A percentile compares a stretch with the other conserved stretches of the same genome.
These are phyloP conservation scores for Penicillium polonicum DNA, from an alignment of 2,329 filamentous ascomycete genomes.

Conservation along the genomic window DNA sequence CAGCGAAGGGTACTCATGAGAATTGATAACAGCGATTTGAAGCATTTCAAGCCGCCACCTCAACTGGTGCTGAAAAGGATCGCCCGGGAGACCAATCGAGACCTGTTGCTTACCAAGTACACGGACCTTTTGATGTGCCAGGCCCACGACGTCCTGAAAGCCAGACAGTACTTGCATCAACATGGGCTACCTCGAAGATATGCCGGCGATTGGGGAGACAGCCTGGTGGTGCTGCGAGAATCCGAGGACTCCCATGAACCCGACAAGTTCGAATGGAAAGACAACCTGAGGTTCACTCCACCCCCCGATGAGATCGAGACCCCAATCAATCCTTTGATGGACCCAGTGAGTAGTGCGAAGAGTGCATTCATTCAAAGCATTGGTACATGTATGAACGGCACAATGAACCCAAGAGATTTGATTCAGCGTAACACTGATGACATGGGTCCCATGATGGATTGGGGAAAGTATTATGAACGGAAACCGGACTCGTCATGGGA, in stretches of 20 bases:
- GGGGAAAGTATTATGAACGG: slow-evolving; percentile 5
- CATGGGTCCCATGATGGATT: not conserved
- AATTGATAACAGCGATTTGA: slow-evolving; percentile 34
- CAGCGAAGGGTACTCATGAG: slow-evolving; percentile 34
- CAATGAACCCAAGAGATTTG: not conserved
- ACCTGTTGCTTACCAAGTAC: not conserved
- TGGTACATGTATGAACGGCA: not conserved
- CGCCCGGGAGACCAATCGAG: slow-evolving; percentile 20
- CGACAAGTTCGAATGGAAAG: slow-evolving; percentile 21
- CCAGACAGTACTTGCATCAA: slow-evolving; percentile 33
- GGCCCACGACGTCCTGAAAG: slow-evolving; percentile 31
- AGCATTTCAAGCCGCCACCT: slow-evolving; percentile 23
- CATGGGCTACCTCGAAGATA: slow-evolving; percentile 28
- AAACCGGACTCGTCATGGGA: not conserved
- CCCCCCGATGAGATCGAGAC: not conserved
- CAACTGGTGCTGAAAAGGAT: slow-evolving; percentile 31
- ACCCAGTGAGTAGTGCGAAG: not conserved
- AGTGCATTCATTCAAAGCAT: not conserved
- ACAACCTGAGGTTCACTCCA: slow-evolving; percentile 7
- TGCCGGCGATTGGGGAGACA: slow-evolving; percentile 37
- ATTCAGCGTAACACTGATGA: not conserved
- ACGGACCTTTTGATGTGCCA: slow-evolving; percentile 33
- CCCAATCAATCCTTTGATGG: not conserved
- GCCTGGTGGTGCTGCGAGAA: slow-evolving; percentile 21
- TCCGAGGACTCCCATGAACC: slow-evolving; percentile 2